Percentiles rank a stretch among this genome's conserved stretches.
Conservation (phyloP, 1,284 basidiomycete species). For the Prillingera fragicola region DNA sequence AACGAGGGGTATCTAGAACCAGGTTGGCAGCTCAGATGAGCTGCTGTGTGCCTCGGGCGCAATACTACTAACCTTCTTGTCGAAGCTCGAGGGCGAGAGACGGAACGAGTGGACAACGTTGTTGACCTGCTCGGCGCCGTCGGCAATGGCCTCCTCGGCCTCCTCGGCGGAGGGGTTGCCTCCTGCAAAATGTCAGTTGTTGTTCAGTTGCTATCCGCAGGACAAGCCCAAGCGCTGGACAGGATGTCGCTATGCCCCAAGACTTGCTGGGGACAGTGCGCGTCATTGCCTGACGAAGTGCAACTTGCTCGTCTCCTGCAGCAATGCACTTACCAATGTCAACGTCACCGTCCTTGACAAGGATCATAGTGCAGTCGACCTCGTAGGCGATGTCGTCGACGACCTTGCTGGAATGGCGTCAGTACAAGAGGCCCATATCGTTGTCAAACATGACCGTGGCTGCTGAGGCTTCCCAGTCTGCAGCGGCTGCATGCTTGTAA, state of each 20-base stretch:
- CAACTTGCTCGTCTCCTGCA: no score
- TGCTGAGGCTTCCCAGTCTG: not conserved
- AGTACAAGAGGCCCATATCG: not conserved
- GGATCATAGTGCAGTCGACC: conserved; percentile 75
- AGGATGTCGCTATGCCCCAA: not conserved
- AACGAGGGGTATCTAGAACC: not conserved
- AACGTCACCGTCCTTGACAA: conserved; percentile 74
- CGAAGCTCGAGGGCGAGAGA: conserved; percentile 74
- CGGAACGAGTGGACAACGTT: conserved; percentile 92
- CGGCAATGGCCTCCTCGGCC: conserved; percentile 72
- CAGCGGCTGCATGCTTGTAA: conserved; percentile 13
- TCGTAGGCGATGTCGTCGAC: conserved; percentile 84
- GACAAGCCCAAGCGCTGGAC: not conserved
- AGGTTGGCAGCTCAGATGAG: not conserved
- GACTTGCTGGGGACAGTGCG: no score
- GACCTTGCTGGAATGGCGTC: conserved; percentile 57
- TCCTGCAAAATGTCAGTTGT: conserved; percentile 51
- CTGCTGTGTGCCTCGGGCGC: not conserved
- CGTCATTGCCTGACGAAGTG: no score
- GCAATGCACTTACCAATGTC: conserved; percentile 77
- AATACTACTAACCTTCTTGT: conserved; percentile 66
- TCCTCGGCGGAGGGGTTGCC: conserved; percentile 92
- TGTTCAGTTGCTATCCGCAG: not conserved
- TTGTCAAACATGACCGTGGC: not conserved
- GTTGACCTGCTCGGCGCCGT: conserved; percentile 72